Base-by-base conservation (phyloP, 306 rosid genomes). In the Echinosophora koreensis region DNA sequence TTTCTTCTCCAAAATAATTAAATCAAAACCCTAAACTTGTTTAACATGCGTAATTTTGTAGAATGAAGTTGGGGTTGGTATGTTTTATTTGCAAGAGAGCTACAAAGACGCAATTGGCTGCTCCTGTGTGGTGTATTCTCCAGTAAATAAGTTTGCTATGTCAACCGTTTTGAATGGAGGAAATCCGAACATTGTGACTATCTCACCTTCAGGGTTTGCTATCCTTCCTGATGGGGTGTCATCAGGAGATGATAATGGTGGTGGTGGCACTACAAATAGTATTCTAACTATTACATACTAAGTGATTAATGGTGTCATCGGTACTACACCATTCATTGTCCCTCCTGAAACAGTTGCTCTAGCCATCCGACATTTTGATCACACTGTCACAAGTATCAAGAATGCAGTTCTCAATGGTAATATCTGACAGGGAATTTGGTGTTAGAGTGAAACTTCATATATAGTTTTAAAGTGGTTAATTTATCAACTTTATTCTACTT, bases 201-300 rank as follows among this genome's bases (percentile, higher is more conserved):
- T 89, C 2, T 22, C 77, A 68, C 80, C 88, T 16, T 89, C 88
- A 0, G 88, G 91, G 5, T 83, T 89, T 47, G 51, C 82, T 13
- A 77, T 89, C 14, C 79, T 83, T 1, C 88, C 88, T 12, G 85
- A 78, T 42, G 55, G 44, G n/a, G 17, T 69, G 0, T 14, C 47
- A 5, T 27, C 3, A 17, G 14, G 18, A 10, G 37, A n/a, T 11
- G 17, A 7, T 27, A 59, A 18, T 16, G 46, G 15, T 28, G 8
- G 51, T n/a, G 35, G 30, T 27, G 72, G 66, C 22, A 6, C 14
- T 10, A 77, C 76, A 18, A 84, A 87, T 42, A 77, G 87, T 50
- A 77, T 87, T 80, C 57, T 85, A 12, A 87, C 84, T 1, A 5
- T 72, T 32, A 80, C 71, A 2, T 80, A 59, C 47, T 71, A 80